A percentile compares a stretch with the other conserved stretches of the same genome.
Evolutionary conservation across 305 asterid genomes (phyloP).

Genomic region (Monarda citriodora): DNA sequence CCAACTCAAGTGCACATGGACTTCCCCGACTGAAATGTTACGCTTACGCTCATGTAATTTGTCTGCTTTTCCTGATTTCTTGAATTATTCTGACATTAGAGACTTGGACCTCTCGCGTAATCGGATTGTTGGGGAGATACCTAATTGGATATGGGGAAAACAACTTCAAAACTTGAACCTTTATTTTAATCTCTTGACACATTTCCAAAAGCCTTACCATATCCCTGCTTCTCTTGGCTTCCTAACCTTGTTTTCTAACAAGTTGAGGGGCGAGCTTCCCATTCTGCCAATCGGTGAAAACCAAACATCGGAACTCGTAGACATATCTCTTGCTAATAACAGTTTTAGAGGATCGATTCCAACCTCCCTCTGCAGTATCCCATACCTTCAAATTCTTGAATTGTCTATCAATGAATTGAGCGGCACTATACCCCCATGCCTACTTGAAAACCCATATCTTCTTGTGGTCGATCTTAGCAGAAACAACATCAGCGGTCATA

Average conservation of each 20-base stretch:
- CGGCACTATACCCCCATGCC: constrained; percentile 31
- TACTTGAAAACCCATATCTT: neutral
- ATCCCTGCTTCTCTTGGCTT: neutral
- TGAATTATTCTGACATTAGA: neutral
- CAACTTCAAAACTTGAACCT: neutral
- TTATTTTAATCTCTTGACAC: constrained; percentile 16
- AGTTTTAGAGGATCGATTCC: constrained; percentile 29
- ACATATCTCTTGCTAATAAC: constrained; percentile 30
- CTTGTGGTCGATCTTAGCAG: neutral
- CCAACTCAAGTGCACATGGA: neutral
- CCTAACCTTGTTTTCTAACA: constrained; percentile 34
- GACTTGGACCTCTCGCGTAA: constrained; percentile 16
- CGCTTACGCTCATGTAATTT: neutral
- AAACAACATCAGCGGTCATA: constrained; percentile 31
- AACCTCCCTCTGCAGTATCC: constrained; percentile 26
- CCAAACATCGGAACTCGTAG: neutral
- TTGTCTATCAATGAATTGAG: constrained; percentile 29
- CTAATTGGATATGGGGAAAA: neutral
- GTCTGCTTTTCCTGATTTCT: constrained; percentile 9
- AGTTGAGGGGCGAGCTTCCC: constrained; percentile 19
- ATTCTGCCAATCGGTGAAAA: neutral
- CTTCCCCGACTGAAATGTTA: neutral
- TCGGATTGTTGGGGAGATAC: neutral
- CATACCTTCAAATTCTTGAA: constrained; percentile 29
- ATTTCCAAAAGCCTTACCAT: constrained; percentile 34